Conservation (phyloP, 495 filamentous ascomycete genomes). For the Hypoxylon crocopeplum region DNA sequence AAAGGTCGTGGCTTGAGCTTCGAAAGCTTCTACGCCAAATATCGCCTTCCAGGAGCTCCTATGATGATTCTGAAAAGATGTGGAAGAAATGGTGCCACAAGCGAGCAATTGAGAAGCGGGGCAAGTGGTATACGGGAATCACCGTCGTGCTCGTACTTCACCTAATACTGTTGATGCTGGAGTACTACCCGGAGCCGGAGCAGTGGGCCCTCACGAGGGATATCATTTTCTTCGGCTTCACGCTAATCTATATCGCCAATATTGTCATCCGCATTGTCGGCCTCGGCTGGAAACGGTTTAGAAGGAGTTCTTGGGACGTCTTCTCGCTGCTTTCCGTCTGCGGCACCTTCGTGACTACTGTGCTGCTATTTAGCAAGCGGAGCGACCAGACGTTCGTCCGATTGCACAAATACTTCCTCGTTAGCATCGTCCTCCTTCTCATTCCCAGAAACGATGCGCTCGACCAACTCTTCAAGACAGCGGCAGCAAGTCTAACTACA, state of each 20-base stretch:
- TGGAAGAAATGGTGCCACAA: slow-evolving; percentile 96
- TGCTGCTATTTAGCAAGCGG: slow-evolving; percentile 67
- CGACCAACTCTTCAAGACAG: slow-evolving; percentile 99
- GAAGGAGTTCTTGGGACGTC: slow-evolving; percentile 93
- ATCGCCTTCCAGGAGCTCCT: slow-evolving; percentile 87
- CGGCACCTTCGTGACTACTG: slow-evolving; percentile 80
- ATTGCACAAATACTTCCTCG: slow-evolving; percentile 91
- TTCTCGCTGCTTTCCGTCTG: slow-evolving; percentile 85
- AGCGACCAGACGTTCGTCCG: slow-evolving; percentile 68
- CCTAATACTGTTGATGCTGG: slow-evolving; percentile 79
- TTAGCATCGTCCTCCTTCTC: slow-evolving; percentile 86
- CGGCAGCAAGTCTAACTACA: slow-evolving; percentile 88
- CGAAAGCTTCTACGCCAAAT: slow-evolving; percentile 93
- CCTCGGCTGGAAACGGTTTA: slow-evolving; percentile 90
- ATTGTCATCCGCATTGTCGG: slow-evolving; percentile 84
- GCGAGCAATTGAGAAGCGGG: slow-evolving; percentile 90
- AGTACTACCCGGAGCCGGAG: slow-evolving; percentile 76
- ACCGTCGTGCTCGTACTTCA: slow-evolving; percentile 83
- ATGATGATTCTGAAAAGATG: slow-evolving; percentile 70
- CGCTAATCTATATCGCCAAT: slow-evolving; percentile 83
- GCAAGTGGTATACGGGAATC: slow-evolving; percentile 85
- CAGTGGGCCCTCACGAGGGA: slow-evolving; percentile 75
- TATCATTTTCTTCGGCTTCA: slow-evolving; percentile 82
- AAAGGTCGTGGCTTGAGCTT: slow-evolving; percentile 95
- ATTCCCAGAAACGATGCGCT: slow-evolving; percentile 97